These are phyloP conservation scores for Lenwebbia sp. DNA, from an alignment of 345 rosid species.

Conservation along the genomic window DNA sequence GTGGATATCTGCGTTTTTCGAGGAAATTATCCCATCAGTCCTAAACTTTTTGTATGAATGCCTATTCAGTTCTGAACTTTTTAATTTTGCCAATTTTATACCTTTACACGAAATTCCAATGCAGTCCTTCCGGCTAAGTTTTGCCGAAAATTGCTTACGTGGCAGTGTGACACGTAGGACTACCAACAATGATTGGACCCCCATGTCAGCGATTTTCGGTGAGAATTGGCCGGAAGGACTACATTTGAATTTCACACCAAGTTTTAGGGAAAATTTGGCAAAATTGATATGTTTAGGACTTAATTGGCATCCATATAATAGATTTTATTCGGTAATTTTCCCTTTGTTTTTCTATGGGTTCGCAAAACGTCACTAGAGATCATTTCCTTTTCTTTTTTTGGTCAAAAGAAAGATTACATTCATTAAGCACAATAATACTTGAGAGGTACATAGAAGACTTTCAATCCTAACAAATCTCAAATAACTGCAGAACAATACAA, in stretches of 20 bases:
- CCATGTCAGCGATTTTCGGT: accelerated
- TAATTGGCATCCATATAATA: accelerated
- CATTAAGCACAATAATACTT: too few relatives aligned
- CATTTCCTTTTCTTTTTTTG: background rate
- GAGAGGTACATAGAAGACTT: too few relatives aligned
- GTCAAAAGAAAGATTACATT: too few relatives aligned
- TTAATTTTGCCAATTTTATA: background rate
- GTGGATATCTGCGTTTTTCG: background rate
- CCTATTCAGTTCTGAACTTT: accelerated
- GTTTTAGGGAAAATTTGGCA: background rate
- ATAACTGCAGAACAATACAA: too few relatives aligned
- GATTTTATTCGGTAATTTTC: background rate
- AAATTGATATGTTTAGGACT: background rate
- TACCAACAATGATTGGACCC: accelerated
- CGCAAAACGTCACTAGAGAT: background rate
- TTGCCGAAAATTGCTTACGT: accelerated
- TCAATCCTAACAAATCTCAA: too few relatives aligned
- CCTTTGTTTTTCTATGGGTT: background rate
- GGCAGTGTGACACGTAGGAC: accelerated
- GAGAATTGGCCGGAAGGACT: background rate
- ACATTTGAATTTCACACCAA: background rate
- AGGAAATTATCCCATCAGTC: background rate
- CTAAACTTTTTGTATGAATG: background rate
- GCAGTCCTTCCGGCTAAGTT: background rate
- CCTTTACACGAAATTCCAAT: background rate